Evolutionary conservation across 1,284 basidiomycete genomes (phyloP).

Genomic region (Puccinia hordei): DNA sequence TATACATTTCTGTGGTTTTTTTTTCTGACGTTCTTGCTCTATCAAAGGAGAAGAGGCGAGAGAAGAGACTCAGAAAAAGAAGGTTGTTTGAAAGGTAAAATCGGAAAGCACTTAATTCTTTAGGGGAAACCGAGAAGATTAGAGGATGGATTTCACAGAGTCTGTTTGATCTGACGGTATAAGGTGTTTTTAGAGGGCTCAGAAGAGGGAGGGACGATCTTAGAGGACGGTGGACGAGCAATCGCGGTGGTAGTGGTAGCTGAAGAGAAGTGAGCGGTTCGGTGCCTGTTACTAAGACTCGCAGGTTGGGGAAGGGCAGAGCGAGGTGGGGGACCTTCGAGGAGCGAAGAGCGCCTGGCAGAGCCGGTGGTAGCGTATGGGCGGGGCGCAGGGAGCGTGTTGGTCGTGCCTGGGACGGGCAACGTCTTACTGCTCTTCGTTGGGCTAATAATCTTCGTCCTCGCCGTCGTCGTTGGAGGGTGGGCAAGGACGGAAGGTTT

Average conservation of each 20-base stretch:
- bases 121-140: background rate
- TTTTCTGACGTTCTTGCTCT: too few relatives aligned
- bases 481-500: background rate
- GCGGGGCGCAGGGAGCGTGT: background rate
- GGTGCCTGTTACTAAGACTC: background rate
- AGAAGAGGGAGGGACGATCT: background rate
- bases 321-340: background rate
- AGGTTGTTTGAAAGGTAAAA: background rate
- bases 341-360: background rate
- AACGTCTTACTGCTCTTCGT: background rate
- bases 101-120: background rate
- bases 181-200: background rate
- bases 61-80: background rate
- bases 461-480: background rate
- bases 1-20: too few relatives aligned
- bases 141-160: background rate
- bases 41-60: background rate
- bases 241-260: background rate
- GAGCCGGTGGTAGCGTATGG: background rate
- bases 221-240: background rate
- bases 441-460: background rate
- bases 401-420: background rate
- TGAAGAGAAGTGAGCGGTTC: background rate
- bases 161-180: background rate
- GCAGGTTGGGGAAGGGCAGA: background rate